Evolutionary conservation across 192 early-diverging fungal species (phyloP), one percentile per base, ranked within the genome.

Genomic region (Glomus cerebriforme): DNA sequence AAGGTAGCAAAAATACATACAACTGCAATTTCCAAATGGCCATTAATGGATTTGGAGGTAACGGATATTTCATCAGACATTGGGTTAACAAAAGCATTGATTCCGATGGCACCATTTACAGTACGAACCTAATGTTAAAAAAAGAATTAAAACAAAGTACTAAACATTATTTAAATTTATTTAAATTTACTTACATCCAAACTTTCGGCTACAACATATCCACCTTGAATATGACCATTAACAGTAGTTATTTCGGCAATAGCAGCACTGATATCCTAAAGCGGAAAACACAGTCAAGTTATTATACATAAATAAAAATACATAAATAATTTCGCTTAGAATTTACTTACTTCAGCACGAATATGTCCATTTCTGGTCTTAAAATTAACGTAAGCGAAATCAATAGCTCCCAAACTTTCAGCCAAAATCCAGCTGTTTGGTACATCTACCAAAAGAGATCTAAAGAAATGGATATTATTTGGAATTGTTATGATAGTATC

Each of bases 401-500:
- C 77, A 24, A 78, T 24, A 59, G 49, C 27, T 27, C 54, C 34
- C 19, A 78, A 69, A n/a, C 9, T 7, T 22, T 78, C 47, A 59
- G 47, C 24, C 7, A 37, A 22, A 17, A 78, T 37, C 49, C 66
- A 59, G 32, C 32, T 32, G 43, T 78, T 78, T 35, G 77, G 77
- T 9, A 69, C 65, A 78, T 78, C 77, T 9, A 78, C 47, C 1
- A 60, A 27, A 13, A 78, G 17, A 34, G 77, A 78, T 78, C 65
- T 68, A 6, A 68, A 78, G 31, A 24, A 32, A 32, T 69, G 49
- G 19, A 67, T 24, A 39, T 54, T 12, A 10, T 8, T 37, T 9
- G 77, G 77, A 17, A 78, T 58, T 1, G 77, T 78, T 34, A 78
- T 78, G 29, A 78, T 59, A 9, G 77, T 78, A 34, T 78, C 77